Percentiles rank a stretch among this genome's conserved stretches.
phyloP scores from a whole-genome alignment of 2,329 filamentous ascomycete genomes.

The Ophiostoma perfectum region DNA sequence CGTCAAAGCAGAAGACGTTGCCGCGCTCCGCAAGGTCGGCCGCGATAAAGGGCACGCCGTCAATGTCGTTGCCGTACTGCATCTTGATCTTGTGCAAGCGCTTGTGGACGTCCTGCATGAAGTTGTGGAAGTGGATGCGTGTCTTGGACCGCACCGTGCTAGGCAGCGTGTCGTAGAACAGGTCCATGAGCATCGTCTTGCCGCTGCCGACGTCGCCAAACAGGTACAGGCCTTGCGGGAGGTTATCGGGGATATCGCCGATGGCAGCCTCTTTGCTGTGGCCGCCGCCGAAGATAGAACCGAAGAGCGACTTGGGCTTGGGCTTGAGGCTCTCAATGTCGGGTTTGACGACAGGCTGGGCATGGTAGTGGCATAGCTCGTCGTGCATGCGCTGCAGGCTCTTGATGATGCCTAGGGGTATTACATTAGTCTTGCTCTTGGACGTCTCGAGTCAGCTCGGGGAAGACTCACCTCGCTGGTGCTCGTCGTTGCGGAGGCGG shows the following conservation, averaged over 20 bases:
- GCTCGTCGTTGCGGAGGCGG: constrained; percentile 74
- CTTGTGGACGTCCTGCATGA: constrained; percentile 97
- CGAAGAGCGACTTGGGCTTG: constrained; percentile 52
- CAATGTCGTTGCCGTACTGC: constrained; percentile 79
- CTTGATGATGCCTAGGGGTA: constrained; percentile 61
- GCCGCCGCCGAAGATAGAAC: constrained; percentile 50
- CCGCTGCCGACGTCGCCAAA: constrained; percentile 95
- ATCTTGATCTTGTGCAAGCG: constrained; percentile 86
- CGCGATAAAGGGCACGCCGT: constrained; percentile 85
- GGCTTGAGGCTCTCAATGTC: constrained; percentile 58
- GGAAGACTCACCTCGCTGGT: constrained; percentile 60
- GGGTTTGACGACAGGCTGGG: constrained; percentile 70
- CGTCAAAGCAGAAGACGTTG: constrained; percentile 92
- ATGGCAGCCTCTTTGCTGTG: constrained; percentile 33
- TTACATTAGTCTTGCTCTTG: no score
- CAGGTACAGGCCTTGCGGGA: constrained; percentile 88
- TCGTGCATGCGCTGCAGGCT: constrained; percentile 84
- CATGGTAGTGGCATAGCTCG: constrained; percentile 66
- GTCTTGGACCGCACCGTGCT: constrained; percentile 73
- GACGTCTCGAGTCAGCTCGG: neutral
- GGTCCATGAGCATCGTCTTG: constrained; percentile 99
- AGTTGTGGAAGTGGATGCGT: constrained; percentile 97
- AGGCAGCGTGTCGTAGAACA: constrained; percentile 92
- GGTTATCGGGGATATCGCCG: constrained; percentile 58
- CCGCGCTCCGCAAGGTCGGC: constrained; percentile 85